phyloP scores from a whole-genome alignment of 2,329 filamentous ascomycete species.

The Madurella fahalii region DNA sequence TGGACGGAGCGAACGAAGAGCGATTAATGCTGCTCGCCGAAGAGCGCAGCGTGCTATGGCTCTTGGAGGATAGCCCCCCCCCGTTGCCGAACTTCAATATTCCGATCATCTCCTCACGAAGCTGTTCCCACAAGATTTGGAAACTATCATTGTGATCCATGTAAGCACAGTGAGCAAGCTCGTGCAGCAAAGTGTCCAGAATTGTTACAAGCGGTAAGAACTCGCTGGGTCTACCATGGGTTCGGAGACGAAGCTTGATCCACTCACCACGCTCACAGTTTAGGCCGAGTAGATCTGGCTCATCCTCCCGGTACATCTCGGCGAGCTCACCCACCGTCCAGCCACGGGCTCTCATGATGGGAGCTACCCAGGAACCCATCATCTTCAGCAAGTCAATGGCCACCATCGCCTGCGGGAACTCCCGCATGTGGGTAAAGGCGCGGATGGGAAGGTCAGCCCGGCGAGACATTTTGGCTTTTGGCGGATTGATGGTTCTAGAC shows the following conservation, averaged over 20 bases:
- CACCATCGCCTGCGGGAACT: too few species aligned
- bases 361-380: constrained; percentile 84
- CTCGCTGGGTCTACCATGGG: constrained; percentile 66
- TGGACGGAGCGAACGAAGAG: too few species aligned
- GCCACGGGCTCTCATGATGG: constrained; percentile 81
- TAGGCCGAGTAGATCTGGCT: constrained; percentile 72
- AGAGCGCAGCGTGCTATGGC: too few species aligned
- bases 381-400: too few species aligned
- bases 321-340: constrained; percentile 77
- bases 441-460: constrained; percentile 44
- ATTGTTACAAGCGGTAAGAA: constrained; percentile 79
- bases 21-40: too few species aligned
- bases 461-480: constrained; percentile 30
- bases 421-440: constrained; percentile 47
- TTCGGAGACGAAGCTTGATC: constrained; percentile 78
- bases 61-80: constrained; percentile 60
- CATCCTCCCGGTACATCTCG: constrained; percentile 69
- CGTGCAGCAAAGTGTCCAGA: constrained; percentile 89
- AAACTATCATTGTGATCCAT: constrained; percentile 82
- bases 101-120: constrained; percentile 78
- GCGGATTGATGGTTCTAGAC: background rate
- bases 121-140: constrained; percentile 81
- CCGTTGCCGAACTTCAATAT: constrained; percentile 71
- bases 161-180: constrained; percentile 82
- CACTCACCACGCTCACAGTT: constrained; percentile 74